Evolutionary conservation across 495 filamentous ascomycete genomes (phyloP).

Genomic region (Penicillium psychrofluorescens): DNA sequence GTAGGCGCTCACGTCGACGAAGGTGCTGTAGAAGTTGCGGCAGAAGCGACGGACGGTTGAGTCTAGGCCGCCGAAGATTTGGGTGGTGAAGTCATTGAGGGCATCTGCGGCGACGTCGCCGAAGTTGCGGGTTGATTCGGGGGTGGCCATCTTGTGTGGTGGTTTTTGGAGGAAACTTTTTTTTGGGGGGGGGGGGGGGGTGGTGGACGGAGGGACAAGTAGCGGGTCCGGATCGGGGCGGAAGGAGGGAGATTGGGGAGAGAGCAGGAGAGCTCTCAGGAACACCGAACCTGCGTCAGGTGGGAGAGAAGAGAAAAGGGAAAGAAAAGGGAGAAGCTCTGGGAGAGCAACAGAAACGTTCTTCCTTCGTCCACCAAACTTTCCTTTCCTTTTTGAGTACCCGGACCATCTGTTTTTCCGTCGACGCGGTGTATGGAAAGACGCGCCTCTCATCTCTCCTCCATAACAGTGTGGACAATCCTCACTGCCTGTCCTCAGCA

Average conservation of each 20-base stretch:
- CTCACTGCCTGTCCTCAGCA: constrained; percentile 3
- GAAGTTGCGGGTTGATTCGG: constrained; percentile 10
- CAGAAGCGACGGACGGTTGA: constrained; percentile 28
- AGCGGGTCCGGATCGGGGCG: neutral
- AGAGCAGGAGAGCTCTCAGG: too few species aligned
- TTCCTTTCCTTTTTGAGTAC: too few species aligned
- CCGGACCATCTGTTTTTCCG: neutral
- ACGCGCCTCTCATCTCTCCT: constrained; percentile 11
- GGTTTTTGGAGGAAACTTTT: constrained; percentile 2
- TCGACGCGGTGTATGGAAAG: constrained; percentile 9
- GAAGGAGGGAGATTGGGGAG: neutral
- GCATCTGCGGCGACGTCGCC: constrained; percentile 22
- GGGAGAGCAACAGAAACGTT: constrained; percentile 6
- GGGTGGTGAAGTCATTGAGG: constrained; percentile 26
- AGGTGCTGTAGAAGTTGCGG: constrained; percentile 47
- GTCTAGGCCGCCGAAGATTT: constrained; percentile 23
- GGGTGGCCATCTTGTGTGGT: constrained; percentile 15
- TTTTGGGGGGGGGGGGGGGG: neutral
- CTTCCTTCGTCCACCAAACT: neutral
- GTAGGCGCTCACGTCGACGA: constrained; percentile 44
- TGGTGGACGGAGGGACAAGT: neutral
- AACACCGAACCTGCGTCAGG: too few species aligned
- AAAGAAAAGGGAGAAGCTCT: neutral
- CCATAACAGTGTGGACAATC: neutral
- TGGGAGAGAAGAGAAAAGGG: neutral